phyloP scores from a whole-genome alignment of 257 asterid species.

The Solanum verrucosum region DNA sequence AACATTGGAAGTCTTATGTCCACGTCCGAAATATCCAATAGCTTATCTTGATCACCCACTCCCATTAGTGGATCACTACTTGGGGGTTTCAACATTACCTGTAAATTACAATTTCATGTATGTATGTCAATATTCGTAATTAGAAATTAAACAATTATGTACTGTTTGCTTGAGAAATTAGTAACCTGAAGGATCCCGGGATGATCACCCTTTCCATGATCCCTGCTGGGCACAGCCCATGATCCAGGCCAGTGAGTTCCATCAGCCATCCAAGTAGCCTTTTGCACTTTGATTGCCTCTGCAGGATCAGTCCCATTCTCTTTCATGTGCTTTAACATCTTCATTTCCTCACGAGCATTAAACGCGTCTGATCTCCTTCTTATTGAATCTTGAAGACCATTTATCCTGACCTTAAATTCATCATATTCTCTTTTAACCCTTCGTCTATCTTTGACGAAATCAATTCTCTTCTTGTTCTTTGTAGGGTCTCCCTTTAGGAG shows the following conservation, averaged over 20 bases:
- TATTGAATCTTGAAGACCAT: slow-evolving; percentile 23
- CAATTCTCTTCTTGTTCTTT: slow-evolving; percentile 26
- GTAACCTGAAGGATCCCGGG: slow-evolving; percentile 29
- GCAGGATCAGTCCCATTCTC: slow-evolving; percentile 27
- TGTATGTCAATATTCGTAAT: neutral
- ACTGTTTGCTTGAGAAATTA: neutral
- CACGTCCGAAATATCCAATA: slow-evolving; percentile 19
- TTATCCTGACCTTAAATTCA: slow-evolving; percentile 32
- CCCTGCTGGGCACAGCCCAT: slow-evolving; percentile 13
- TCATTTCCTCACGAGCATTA: slow-evolving; percentile 35
- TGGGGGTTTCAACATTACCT: slow-evolving; percentile 39
- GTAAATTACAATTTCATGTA: neutral
- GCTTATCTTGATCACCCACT: slow-evolving; percentile 2
- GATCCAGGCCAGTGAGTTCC: slow-evolving; percentile 40
- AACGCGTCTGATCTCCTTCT: slow-evolving; percentile 32
- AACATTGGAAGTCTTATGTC: slow-evolving; percentile 36
- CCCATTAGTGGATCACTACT: slow-evolving; percentile 25
- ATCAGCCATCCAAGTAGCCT: slow-evolving; percentile 44
- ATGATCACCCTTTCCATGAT: slow-evolving; percentile 34
- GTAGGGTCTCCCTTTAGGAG: slow-evolving; percentile 26
- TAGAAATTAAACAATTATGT: neutral
- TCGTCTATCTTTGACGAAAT: slow-evolving; percentile 31
- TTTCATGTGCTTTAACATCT: slow-evolving; percentile 26
- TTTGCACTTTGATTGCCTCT: slow-evolving; percentile 17
- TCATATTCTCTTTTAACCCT: slow-evolving; percentile 32